phyloP scores from a whole-genome alignment of 768 basidiomycete genomes.

The Podaxis rugospora region DNA sequence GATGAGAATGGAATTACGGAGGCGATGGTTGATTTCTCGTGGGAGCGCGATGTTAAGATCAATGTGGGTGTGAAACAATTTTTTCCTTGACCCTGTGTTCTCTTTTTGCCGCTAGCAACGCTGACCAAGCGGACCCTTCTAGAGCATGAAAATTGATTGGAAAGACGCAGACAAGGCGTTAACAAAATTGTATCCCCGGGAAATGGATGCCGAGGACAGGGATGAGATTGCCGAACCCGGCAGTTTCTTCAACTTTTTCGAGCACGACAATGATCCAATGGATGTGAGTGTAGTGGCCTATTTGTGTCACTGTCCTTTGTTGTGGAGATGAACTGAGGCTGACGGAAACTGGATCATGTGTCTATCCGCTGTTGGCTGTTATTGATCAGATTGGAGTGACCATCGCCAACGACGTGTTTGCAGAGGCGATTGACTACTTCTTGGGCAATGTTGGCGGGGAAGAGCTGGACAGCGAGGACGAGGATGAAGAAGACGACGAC shows the following conservation, averaged over 20 bases:
- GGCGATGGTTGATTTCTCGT: constrained; percentile 76
- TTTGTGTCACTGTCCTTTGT: not conserved
- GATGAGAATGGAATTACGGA: constrained; percentile 75
- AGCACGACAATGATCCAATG: constrained; percentile 54
- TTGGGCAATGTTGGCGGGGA: constrained; percentile 59
- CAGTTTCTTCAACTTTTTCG: constrained; percentile 89
- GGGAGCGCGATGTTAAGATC: constrained; percentile 68
- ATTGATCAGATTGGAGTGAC: constrained; percentile 57
- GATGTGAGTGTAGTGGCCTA: constrained; percentile 46
- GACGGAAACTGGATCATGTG: not conserved
- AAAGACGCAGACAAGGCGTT: constrained; percentile 74
- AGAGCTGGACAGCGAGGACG: constrained; percentile 61
- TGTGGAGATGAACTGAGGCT: not conserved
- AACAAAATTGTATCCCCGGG: constrained; percentile 74
- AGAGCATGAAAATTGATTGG: constrained; percentile 76
- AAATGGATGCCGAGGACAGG: constrained; percentile 55
- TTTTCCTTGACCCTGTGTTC: not conserved
- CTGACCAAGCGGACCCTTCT: not conserved
- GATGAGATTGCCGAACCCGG: constrained; percentile 64
- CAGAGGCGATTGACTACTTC: constrained; percentile 80
- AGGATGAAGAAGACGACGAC: constrained; percentile 60
- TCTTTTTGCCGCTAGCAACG: not conserved
- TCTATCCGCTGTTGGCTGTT: not conserved
- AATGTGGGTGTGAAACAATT: constrained; percentile 40
- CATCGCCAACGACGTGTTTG: constrained; percentile 76